A percentile compares a stretch with the other conserved stretches of the same genome.
These are phyloP conservation scores for Exophiala calicioides DNA, from an alignment of 2,329 filamentous ascomycete species.

Conservation along the genomic window DNA sequence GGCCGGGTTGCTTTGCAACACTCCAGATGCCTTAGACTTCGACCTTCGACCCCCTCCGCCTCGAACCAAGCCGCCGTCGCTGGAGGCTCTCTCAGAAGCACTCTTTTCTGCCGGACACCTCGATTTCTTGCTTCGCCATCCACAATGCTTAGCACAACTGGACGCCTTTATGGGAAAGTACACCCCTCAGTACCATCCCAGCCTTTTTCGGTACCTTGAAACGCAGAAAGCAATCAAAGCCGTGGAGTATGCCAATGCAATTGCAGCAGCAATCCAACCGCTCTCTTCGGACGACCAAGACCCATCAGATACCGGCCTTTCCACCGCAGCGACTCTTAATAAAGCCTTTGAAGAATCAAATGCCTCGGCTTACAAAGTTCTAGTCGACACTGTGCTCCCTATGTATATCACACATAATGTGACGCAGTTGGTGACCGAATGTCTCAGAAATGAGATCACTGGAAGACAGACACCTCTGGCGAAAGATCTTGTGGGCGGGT, in stretches of 20 bases:
- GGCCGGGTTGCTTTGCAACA: conserved; percentile 1
- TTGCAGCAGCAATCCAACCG: conserved; percentile 39
- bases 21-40: conserved; percentile 30
- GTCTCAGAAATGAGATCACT: conserved; percentile 47
- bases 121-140: conserved; percentile 43
- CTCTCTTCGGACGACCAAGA: conserved; percentile 27
- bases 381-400: conserved; percentile 45
- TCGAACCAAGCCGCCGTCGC: conserved; percentile 32
- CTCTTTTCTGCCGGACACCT: conserved; percentile 48
- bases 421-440: conserved; percentile 44
- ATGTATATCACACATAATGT: conserved; percentile 45
- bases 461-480: conserved; percentile 43
- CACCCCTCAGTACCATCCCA: conserved; percentile 37
- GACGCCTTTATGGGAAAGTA: conserved; percentile 44
- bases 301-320: conserved; percentile 2
- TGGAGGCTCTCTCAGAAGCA: conserved; percentile 41
- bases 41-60: conserved; percentile 46
- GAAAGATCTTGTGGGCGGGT: conserved; percentile 42
- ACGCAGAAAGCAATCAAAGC: conserved; percentile 45
- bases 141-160: conserved; percentile 38
- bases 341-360: conserved; percentile 39
- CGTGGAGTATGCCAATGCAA: conserved; percentile 47
- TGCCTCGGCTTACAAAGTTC: conserved; percentile 36
- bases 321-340: conserved; percentile 39
- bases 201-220: conserved; percentile 42